A percentile compares a stretch with the other conserved stretches of the same genome.
Evolutionary conservation across 1,284 basidiomycete species (phyloP).

Genomic region (Volvariella volvacea): DNA sequence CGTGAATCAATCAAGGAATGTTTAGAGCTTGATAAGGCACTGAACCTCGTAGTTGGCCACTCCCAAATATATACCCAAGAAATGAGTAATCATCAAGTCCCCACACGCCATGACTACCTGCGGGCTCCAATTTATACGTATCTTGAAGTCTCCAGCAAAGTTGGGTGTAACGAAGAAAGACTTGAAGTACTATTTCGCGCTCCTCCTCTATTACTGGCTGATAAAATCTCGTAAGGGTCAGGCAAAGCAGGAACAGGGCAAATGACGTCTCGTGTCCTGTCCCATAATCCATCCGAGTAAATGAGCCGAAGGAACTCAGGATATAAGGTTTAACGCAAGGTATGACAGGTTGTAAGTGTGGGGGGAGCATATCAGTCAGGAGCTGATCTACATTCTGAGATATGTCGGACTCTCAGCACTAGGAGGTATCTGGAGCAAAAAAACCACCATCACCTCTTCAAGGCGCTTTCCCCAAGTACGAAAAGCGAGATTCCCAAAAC

Average conservation of each 20-base stretch:
- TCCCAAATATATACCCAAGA: conserved; percentile 88
- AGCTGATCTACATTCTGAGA: conserved; percentile 55
- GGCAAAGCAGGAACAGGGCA: conserved; percentile 67
- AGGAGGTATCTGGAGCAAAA: conserved; percentile 5
- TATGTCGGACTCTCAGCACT: conserved; percentile 9
- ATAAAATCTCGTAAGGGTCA: conserved; percentile 60
- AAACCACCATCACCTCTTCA: conserved; percentile 50
- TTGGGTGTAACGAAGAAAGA: conserved; percentile 74
- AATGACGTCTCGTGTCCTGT: conserved; percentile 94
- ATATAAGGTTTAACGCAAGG: conserved; percentile 73
- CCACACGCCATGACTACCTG: conserved; percentile 98
- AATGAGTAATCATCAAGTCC: conserved; percentile 94
- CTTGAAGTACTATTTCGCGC: conserved; percentile 53
- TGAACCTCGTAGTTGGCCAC: conserved; percentile 78
- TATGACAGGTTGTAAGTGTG: conserved; percentile 32
- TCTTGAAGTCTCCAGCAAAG: conserved; percentile 87
- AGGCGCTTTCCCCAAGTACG: conserved; percentile 80
- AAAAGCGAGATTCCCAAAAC: conserved; percentile 95
- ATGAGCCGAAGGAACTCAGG: conserved; percentile 84
- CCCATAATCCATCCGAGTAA: conserved; percentile 91
- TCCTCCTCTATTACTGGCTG: conserved; percentile 48
- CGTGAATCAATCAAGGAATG: conserved; percentile 9
- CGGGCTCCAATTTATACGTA: conserved; percentile 89
- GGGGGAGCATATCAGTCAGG: conserved; percentile 45
- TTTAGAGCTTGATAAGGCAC: conserved; percentile 9